These are phyloP conservation scores for Diaporthe vaccinii DNA, from an alignment of 2,329 filamentous ascomycete genomes.

Conservation along the genomic window DNA sequence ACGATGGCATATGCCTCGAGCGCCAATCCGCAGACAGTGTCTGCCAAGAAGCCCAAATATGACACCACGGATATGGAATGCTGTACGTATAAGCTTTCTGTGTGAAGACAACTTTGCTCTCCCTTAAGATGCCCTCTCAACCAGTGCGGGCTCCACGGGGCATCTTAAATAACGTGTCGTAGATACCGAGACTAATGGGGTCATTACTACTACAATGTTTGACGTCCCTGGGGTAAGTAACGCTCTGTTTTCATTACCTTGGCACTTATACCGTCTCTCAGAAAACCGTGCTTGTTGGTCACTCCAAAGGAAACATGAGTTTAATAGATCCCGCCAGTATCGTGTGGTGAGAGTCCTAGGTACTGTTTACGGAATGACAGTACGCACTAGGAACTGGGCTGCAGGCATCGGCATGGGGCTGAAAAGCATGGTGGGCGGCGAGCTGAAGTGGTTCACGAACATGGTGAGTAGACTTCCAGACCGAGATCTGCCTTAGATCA, in stretches of 20 bases:
- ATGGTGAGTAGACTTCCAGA: conserved; percentile 53
- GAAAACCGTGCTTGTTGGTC: neutral
- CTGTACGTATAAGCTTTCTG: conserved; percentile 46
- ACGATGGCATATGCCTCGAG: conserved; percentile 20
- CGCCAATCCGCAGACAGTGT: conserved; percentile 11
- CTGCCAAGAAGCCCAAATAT: conserved; percentile 41
- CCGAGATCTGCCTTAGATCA: neutral
- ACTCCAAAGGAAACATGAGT: neutral
- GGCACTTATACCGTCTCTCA: neutral
- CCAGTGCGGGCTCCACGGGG: neutral
- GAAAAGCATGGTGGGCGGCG: conserved; percentile 70
- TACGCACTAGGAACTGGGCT: conserved; percentile 68
- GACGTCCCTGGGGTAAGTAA: conserved; percentile 65
- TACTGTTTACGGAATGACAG: conserved; percentile 59
- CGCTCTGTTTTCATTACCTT: neutral
- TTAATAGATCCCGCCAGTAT: neutral
- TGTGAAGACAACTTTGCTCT: neutral
- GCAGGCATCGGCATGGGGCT: conserved; percentile 68
- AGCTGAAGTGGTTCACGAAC: conserved; percentile 70
- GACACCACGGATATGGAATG: conserved; percentile 61
- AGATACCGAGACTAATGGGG: conserved; percentile 70
- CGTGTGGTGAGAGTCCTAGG: conserved; percentile 70
- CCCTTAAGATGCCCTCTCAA: rapidly evolving
- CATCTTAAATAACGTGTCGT: neutral
- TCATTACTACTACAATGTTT: conserved; percentile 75